Percentiles rank a stretch among this genome's conserved stretches.
These are phyloP conservation scores for Brassica balearica DNA, from an alignment of 441 rosid species.

Conservation along the genomic window DNA sequence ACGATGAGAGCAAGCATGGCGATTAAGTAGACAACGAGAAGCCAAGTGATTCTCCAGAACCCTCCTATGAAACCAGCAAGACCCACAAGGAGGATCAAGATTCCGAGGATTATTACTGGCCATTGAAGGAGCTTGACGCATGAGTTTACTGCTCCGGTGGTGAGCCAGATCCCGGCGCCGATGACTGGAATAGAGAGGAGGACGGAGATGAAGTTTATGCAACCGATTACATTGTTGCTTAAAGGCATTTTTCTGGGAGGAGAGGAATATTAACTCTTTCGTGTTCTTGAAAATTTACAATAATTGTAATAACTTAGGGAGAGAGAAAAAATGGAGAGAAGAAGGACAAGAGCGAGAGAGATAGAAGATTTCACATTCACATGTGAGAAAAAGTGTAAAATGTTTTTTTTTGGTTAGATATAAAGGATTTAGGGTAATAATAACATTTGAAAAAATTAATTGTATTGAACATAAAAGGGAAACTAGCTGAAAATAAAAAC, in stretches of 20 bases:
- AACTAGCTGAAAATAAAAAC: background rate
- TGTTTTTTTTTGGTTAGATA: background rate
- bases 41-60: slow-evolving; percentile 82
- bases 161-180: slow-evolving; percentile 86
- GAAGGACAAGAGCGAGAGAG: background rate
- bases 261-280: background rate
- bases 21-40: slow-evolving; percentile 68
- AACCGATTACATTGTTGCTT: slow-evolving; percentile 5
- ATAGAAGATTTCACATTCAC: background rate
- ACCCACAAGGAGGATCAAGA: slow-evolving; percentile 68
- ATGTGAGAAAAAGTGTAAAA: background rate
- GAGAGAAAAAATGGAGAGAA: background rate
- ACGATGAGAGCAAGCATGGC: slow-evolving; percentile 77
- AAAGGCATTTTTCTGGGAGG: slow-evolving; percentile 3
- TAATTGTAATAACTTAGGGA: background rate
- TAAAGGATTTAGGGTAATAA: background rate
- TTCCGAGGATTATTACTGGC: slow-evolving; percentile 86
- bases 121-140: slow-evolving; percentile 85
- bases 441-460: background rate
- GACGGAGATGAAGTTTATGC: slow-evolving; percentile 46
- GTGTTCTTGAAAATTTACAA: background rate
- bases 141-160: slow-evolving; percentile 70
- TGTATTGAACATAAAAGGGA: background rate
- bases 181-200: slow-evolving; percentile 83
- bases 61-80: slow-evolving; percentile 82